phyloP scores from a whole-genome alignment of 2,329 filamentous ascomycete species.

The Cercospora zeae-maydis region DNA sequence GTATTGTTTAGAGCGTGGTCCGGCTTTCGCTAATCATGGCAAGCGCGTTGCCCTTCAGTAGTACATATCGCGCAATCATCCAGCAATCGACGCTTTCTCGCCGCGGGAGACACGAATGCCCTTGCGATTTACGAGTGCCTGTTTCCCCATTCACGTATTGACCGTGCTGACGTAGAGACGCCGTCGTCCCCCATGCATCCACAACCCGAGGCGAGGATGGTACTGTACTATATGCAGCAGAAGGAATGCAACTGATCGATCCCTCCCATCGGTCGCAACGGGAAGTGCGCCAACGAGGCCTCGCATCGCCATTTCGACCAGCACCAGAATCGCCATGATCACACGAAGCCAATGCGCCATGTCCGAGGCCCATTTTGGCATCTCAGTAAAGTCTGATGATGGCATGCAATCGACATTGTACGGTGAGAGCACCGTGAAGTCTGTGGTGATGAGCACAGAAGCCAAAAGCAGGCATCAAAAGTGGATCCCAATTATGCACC shows the following conservation, averaged over 20 bases:
- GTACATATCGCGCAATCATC: not conserved
- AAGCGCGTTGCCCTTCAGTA: not conserved
- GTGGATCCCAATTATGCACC: not conserved
- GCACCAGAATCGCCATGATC: not conserved
- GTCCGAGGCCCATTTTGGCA: not conserved
- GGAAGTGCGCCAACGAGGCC: not conserved
- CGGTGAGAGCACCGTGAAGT: too few relatives aligned
- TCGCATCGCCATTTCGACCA: not conserved
- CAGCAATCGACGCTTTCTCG: not conserved
- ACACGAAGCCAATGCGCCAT: not conserved
- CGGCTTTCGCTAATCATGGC: not conserved
- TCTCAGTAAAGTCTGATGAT: too few relatives aligned
- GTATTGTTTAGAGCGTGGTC: not conserved
- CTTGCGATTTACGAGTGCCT: not conserved
- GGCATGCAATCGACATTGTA: too few relatives aligned
- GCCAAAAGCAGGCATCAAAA: not conserved
- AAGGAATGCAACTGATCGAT: not conserved
- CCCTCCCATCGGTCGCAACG: not conserved
- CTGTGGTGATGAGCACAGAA: not conserved
- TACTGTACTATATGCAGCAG: too few relatives aligned
- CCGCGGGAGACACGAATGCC: not conserved
- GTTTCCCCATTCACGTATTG: not conserved
- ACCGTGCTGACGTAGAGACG: not conserved
- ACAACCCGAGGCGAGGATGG: too few relatives aligned
- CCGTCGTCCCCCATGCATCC: too few relatives aligned